These are phyloP conservation scores for Diplodia sapinea DNA, from an alignment of 2,329 filamentous ascomycete genomes.

Conservation along the genomic window DNA sequence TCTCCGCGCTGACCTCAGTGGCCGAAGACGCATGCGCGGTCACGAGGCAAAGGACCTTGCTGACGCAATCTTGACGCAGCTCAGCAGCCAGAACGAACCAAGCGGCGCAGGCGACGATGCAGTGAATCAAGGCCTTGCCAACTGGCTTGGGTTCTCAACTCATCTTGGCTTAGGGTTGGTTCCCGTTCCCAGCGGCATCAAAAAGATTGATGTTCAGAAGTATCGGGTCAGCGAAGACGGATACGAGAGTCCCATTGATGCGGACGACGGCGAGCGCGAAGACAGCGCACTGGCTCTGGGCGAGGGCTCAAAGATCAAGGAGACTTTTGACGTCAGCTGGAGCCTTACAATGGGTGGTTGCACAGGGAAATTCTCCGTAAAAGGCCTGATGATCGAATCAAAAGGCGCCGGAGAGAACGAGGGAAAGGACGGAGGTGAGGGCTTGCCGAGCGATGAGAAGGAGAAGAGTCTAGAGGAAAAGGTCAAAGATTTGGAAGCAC, in stretches of 20 bases:
- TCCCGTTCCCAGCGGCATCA: conserved; percentile 39
- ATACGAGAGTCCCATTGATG: conserved; percentile 49
- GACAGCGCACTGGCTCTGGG: conserved; percentile 30
- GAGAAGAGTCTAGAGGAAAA: conserved; percentile 20
- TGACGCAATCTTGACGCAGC: conserved; percentile 48
- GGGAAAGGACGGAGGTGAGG: conserved; percentile 6
- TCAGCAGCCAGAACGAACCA: conserved; percentile 35
- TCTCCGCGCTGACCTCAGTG: conserved; percentile 52
- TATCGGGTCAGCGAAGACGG: conserved; percentile 51
- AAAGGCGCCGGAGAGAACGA: conserved; percentile 30
- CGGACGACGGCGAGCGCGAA: conserved; percentile 40
- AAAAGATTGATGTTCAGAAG: conserved; percentile 50
- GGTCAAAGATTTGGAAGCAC: conserved; percentile 35
- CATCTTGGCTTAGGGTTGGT: conserved; percentile 48
- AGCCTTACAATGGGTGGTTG: conserved; percentile 50
- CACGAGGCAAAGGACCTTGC: conserved; percentile 56
- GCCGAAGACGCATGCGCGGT: conserved; percentile 52
- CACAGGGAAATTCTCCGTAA: conserved; percentile 51
- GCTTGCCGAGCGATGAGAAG: background rate
- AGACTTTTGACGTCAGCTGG: conserved; percentile 55
- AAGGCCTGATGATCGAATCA: conserved; percentile 43
- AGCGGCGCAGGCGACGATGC: conserved; percentile 36
- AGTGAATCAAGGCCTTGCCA: conserved; percentile 47
- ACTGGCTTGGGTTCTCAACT: conserved; percentile 48
- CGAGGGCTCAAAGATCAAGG: conserved; percentile 38